Evolutionary conservation across 768 basidiomycete genomes (phyloP), one percentile per base, ranked within the genome.

Genomic region (Psilocybe sp.): DNA sequence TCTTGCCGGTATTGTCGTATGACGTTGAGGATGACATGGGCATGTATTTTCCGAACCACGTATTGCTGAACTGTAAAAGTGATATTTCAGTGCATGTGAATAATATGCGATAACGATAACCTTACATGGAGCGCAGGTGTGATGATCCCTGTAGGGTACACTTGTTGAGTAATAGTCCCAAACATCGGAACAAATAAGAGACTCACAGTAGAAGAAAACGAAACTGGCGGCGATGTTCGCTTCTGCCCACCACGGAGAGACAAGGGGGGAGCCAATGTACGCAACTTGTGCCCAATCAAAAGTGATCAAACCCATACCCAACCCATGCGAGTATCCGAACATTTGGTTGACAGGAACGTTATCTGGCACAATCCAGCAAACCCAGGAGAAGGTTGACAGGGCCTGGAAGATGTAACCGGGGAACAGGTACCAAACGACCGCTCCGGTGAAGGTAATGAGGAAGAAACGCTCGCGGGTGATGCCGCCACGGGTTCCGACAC

Each of bases 251-350:
- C 87, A 92, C 2, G 89, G 89, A 9, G 85, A 81, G 5, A 85
- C 82, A 40, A 92, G 80, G 0, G 89, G 89, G 18, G 80, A 81
- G 14, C 79, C 80, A 46, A 81, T 82, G 60, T 82, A 87, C 6
- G 83, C 78, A 49, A 84, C 82, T 68, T 88, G 84, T 2, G 83
- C 73, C 90, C 89, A 92, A 57, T 92, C 89, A 62, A 92, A 89
- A 32, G 87, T 88, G 59, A 90, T 64, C 52, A 89, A 60, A 54
- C 84, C 82, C 85, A 90, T 88, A 20, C 84, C 82, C 60, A 85
- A 61, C 12, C 63, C 82, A 65, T 69, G 81, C 42, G 60, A 74
- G 50, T 81, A 81, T 32, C 89, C 89, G 54, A 92, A 91, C 60
- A 91, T 66, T 59, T 87, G 81, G 64, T 90, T 92, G 60, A 92